Conservation (phyloP, 805 yeast genomes). For the Nakazawaea holstii region DNA sequence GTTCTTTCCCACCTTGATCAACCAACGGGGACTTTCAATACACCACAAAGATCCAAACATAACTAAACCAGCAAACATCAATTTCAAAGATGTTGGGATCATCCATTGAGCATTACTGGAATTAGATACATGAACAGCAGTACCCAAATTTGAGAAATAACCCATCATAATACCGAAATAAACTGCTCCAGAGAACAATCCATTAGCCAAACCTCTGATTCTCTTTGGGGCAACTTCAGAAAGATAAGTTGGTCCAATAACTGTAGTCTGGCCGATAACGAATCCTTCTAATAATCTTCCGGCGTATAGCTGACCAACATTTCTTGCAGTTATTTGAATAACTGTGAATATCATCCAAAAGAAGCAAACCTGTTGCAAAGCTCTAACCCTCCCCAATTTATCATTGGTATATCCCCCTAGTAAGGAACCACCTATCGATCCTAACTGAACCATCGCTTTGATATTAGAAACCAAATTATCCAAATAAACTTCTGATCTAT, state of each 20-base stretch:
- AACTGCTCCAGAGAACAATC: conserved; percentile 54
- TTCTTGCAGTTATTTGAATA: conserved; percentile 41
- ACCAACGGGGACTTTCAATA: conserved; percentile 49
- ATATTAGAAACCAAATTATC: conserved; percentile 49
- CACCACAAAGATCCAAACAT: conserved; percentile 38
- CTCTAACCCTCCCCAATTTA: conserved; percentile 45
- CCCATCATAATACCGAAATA: conserved; percentile 48
- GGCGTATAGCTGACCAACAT: conserved; percentile 47
- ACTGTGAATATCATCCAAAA: conserved; percentile 40
- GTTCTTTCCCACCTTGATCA: conserved; percentile 33
- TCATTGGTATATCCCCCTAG: conserved; percentile 45
- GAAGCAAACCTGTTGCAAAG: conserved; percentile 37
- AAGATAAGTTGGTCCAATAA: conserved; percentile 50
- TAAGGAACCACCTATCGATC: conserved; percentile 45
- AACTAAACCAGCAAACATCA: conserved; percentile 40
- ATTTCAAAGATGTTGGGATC: conserved; percentile 42
- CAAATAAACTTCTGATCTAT: conserved; percentile 26
- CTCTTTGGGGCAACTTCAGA: conserved; percentile 49
- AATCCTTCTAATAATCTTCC: conserved; percentile 53
- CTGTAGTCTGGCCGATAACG: conserved; percentile 52
- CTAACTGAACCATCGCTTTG: conserved; percentile 54
- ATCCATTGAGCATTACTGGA: conserved; percentile 43
- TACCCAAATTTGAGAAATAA: conserved; percentile 47
- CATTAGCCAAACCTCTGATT: conserved; percentile 46
- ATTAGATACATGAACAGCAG: conserved; percentile 37